Evolutionary conservation across 192 early-diverging fungal genomes (phyloP).

Genomic region (Dispira simplex): DNA sequence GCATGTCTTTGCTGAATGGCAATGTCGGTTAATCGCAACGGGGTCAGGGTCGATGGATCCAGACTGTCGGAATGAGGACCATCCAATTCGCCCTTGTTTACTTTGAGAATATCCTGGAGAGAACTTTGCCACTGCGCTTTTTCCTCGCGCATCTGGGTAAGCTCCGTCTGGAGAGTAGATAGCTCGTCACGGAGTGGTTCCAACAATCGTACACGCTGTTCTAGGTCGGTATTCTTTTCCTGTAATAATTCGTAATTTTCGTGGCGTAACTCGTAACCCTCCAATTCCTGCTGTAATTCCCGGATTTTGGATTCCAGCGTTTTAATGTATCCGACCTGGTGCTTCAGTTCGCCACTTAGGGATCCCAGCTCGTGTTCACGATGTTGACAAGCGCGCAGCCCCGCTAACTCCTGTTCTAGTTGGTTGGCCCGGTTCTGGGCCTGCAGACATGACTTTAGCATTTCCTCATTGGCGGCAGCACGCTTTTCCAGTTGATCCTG

Average conservation of each 20-base stretch:
- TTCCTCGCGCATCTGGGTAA: slow-evolving; percentile 28
- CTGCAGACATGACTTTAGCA: slow-evolving; percentile 1
- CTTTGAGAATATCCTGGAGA: background rate
- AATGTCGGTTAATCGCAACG: slow-evolving; percentile 13
- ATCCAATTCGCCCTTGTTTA: background rate
- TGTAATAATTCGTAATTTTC: slow-evolving; percentile 18
- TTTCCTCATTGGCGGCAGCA: slow-evolving; percentile 8
- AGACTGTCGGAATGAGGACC: slow-evolving; percentile 12
- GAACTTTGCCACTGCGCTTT: slow-evolving; percentile 34
- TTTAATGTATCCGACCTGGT: slow-evolving; percentile 36
- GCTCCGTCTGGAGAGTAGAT: slow-evolving; percentile 30
- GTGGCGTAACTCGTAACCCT: slow-evolving; percentile 12
- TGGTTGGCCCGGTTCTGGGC: slow-evolving; percentile 14
- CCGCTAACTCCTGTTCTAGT: slow-evolving; percentile 18
- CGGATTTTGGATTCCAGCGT: slow-evolving; percentile 37
- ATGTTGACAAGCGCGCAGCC: slow-evolving; percentile 9
- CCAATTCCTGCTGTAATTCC: slow-evolving; percentile 29
- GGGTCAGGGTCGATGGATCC: background rate
- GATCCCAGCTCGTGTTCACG: slow-evolving; percentile 16
- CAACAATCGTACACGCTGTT: slow-evolving; percentile 16
- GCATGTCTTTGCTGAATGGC: slow-evolving; percentile 27
- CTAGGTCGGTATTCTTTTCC: slow-evolving; percentile 22
- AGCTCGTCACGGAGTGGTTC: slow-evolving; percentile 22
- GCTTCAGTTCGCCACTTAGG: slow-evolving; percentile 26
- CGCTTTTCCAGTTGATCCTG: slow-evolving; percentile 13